Conservation (phyloP, 345 rosid species). For the Aethionema arabicum region DNA sequence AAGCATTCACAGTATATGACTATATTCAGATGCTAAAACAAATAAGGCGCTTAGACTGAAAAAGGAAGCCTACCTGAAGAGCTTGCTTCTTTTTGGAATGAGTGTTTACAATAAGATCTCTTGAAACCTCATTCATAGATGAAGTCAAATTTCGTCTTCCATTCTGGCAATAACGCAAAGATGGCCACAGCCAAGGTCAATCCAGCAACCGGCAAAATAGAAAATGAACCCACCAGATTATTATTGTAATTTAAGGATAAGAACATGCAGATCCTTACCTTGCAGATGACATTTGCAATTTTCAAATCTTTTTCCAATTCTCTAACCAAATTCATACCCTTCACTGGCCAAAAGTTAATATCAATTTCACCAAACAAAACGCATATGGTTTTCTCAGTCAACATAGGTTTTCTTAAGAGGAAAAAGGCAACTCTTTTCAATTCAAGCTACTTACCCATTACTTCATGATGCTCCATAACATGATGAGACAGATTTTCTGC, state of each 20-base stretch:
- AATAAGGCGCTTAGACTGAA: neutral
- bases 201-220: slow-evolving; percentile 19
- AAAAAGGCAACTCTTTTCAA: slow-evolving; percentile 2
- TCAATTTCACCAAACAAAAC: slow-evolving; percentile 17
- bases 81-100: slow-evolving; percentile 92
- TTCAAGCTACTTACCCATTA: slow-evolving; percentile 69
- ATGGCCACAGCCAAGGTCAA: slow-evolving; percentile 29
- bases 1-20: neutral
- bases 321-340: slow-evolving; percentile 98
- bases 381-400: neutral
- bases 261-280: slow-evolving; percentile 48
- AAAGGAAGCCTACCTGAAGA: slow-evolving; percentile 61
- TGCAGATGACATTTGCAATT: slow-evolving; percentile 94
- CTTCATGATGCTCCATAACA: slow-evolving; percentile 98
- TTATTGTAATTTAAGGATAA: slow-evolving; percentile 7
- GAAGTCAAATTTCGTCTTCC: slow-evolving; percentile 92
- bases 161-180: slow-evolving; percentile 56
- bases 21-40: neutral
- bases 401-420: neutral
- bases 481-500: slow-evolving; percentile 72
- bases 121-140: slow-evolving; percentile 94
- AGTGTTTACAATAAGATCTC: slow-evolving; percentile 94
- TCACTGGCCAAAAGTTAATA: slow-evolving; percentile 79
- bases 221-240: slow-evolving; percentile 3
- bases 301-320: slow-evolving; percentile 97